Percentiles rank a stretch among this genome's conserved stretches.
Evolutionary conservation across 2,329 filamentous ascomycete genomes (phyloP).

Genomic region (Cladorrhinum sp.): DNA sequence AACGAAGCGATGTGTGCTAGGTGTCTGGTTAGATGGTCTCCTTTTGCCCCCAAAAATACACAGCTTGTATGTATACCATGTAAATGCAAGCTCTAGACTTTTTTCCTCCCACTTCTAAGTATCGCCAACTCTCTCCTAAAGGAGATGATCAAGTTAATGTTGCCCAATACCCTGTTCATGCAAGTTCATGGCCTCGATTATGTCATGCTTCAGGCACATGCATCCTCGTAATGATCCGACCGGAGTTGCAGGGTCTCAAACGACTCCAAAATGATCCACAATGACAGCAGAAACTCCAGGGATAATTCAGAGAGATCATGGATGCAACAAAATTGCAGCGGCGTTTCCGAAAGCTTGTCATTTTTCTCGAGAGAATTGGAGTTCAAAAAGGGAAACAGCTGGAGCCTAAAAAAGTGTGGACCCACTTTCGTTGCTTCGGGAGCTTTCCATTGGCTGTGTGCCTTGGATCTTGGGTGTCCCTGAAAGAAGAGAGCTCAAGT

Average conservation of each 20-base stretch:
- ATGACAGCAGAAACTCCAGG: not conserved
- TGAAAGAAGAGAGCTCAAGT: constrained; percentile 6
- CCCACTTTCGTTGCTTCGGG: constrained; percentile 14
- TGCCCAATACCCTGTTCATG: not conserved
- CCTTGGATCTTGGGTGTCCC: constrained; percentile 1
- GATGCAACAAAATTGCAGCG: not conserved
- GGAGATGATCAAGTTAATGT: not conserved
- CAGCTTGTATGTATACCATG: constrained; percentile 20
- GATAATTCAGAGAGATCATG: not conserved
- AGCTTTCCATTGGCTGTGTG: constrained; percentile 20
- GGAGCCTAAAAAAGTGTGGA: not conserved
- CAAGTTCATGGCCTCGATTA: not conserved
- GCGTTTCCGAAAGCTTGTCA: not conserved
- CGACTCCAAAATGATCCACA: not conserved
- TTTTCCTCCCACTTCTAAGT: not conserved
- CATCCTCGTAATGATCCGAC: not conserved
- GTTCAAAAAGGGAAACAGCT: not conserved
- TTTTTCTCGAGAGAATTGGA: not conserved
- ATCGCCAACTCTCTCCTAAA: not conserved
- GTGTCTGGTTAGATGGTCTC: constrained; percentile 6
- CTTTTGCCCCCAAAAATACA: not conserved
- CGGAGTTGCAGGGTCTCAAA: not conserved
- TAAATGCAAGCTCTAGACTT: constrained; percentile 16
- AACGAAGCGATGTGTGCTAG: not conserved
- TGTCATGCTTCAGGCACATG: not conserved